Evolutionary conservation across 768 basidiomycete species (phyloP).

Genomic region (Phlebiopsis flavidoalba): DNA sequence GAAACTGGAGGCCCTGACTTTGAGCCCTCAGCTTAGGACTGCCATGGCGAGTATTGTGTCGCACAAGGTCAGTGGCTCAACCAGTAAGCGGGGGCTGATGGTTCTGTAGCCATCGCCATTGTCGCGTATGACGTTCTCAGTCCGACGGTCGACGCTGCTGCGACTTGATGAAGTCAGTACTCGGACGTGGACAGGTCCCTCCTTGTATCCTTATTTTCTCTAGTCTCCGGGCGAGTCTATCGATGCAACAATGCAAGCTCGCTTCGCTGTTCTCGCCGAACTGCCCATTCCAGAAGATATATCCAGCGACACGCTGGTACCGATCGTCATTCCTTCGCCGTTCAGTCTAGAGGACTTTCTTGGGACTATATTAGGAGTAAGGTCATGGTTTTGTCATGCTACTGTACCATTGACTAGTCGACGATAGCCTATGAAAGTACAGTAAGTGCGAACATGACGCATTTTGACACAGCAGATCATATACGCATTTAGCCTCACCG

Average conservation of each 20-base stretch:
- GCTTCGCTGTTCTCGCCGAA: conserved; percentile 50
- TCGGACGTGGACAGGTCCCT: neutral
- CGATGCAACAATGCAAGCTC: conserved; percentile 40
- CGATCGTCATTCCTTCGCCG: conserved; percentile 60
- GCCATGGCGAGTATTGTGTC: neutral
- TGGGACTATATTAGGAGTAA: conserved; percentile 50
- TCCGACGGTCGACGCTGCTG: neutral
- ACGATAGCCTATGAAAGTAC: conserved; percentile 48
- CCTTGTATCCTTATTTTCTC: neutral
- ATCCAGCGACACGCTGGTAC: conserved; percentile 62
- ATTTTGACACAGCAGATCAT: neutral
- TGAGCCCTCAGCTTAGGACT: neutral
- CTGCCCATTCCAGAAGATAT: conserved; percentile 62
- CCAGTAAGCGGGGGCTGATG: neutral
- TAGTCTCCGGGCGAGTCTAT: neutral
- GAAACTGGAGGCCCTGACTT: neutral
- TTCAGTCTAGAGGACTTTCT: conserved; percentile 70
- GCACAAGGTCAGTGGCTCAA: neutral
- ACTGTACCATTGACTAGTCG: neutral
- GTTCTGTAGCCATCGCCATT: neutral
- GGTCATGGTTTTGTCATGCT: conserved; percentile 16
- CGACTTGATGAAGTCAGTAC: neutral
- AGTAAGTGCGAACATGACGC: conserved; percentile 35
- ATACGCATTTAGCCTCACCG: conserved; percentile 42
- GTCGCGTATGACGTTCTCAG: neutral